Evolutionary conservation across 1,284 basidiomycete species (phyloP), one percentile per base, ranked within the genome.

Genomic region (Xerocomus nothofagi): DNA sequence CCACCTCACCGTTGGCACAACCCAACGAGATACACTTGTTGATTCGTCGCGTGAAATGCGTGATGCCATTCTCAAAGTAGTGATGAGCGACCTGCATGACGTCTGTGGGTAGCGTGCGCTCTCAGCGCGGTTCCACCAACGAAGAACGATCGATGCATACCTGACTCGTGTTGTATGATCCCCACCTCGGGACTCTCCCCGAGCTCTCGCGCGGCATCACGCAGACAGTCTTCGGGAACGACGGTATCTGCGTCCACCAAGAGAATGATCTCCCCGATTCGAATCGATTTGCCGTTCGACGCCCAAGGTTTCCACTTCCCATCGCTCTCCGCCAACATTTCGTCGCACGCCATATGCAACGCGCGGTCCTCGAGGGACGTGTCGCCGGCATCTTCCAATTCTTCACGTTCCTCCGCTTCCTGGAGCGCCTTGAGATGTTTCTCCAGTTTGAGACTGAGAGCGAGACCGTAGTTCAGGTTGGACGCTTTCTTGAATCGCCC

Each of bases 401-500:
- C 72, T 3, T 61, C 62, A 4, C 66, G 69, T 32, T 69, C 70
- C 6, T 71, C 71, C 2, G 68, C 63, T 4, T 73, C 73, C 50
- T 84, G 78, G n/a, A 86, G 70, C 7, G 56, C 70, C 24, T 70
- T 62, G 27, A 92, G 81, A 58, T 90, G 80, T 62, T 82, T 66
- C 71, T 38, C 72, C 58, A 49, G 87, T 80, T 58, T 87, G 79
- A 50, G 18, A 36, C 86, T 88, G n/a, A 93, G 74, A 27, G 73
- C 72, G 15, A 90, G 79, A 1, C 80, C 88, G 62, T 89, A 92
- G 70, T 94, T 94, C 82, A 93, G 86, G 68, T 94, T 93, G 3
- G 83, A 86, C 0, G 88, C 90, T 66, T 93, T 93, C 76, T 93
- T 93, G 80, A 93, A 93, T 21, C 89, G 81, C 43, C 91, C 91